Evolutionary conservation across 495 filamentous ascomycete genomes (phyloP).

Genomic region (Aspergillus sclerotiicarbonarius): DNA sequence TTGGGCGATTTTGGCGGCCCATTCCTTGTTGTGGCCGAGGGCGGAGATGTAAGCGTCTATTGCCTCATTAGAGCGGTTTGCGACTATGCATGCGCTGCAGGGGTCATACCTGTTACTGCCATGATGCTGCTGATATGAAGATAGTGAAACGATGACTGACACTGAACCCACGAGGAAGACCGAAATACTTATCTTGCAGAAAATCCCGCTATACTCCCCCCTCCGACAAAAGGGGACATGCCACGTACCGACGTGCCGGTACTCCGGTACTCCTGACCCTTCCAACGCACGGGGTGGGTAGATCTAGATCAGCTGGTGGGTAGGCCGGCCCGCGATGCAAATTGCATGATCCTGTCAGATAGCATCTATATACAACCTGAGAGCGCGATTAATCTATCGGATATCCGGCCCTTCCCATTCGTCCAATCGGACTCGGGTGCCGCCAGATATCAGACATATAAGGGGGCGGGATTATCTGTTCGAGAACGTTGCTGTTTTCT

Average conservation of each 20-base stretch:
- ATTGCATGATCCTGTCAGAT: not conserved
- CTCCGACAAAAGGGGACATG: not conserved
- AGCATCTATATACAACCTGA: not conserved
- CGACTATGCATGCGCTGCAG: not conserved
- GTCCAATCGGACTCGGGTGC: not conserved
- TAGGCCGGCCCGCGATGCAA: not conserved
- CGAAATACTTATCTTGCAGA: not conserved
- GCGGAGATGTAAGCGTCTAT: slow-evolving; percentile 34
- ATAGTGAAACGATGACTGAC: not conserved
- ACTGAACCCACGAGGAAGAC: not conserved
- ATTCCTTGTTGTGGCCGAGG: slow-evolving; percentile 60
- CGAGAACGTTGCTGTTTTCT: too few species aligned
- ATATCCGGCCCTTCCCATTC: not conserved
- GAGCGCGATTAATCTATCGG: not conserved
- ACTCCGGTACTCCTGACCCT: not conserved
- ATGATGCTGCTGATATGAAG: not conserved
- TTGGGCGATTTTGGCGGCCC: slow-evolving; percentile 62
- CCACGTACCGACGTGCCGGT: not conserved
- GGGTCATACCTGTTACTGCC: not conserved
- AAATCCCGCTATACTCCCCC: not conserved
- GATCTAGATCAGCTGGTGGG: not conserved
- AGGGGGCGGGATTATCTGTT: too few species aligned
- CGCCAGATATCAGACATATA: too few species aligned
- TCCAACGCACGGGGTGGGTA: not conserved
- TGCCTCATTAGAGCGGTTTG: not conserved